Evolutionary conservation across 768 basidiomycete species (phyloP).

Genomic region (Tylopilus plumbeoviolaceoides): DNA sequence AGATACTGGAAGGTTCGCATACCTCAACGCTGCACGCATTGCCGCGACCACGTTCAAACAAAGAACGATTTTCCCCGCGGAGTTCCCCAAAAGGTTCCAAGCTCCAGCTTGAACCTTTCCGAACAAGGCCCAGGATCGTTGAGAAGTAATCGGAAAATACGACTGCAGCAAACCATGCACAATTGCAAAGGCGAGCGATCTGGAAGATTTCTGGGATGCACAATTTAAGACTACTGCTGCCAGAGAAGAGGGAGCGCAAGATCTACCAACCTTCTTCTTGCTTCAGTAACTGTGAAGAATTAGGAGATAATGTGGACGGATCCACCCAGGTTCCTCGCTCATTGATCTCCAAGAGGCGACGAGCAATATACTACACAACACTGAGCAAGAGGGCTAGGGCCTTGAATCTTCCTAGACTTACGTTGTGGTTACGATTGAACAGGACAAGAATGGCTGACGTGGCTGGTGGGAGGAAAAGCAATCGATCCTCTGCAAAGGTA

Average conservation of each 20-base stretch:
- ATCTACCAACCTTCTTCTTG: slow-evolving; percentile 50
- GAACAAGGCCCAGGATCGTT: slow-evolving; percentile 71
- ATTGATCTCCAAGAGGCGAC: slow-evolving; percentile 74
- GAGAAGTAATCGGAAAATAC: slow-evolving; percentile 87
- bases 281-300: slow-evolving; percentile 34
- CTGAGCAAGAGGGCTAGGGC: background rate
- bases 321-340: slow-evolving; percentile 63
- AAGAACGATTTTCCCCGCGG: slow-evolving; percentile 52
- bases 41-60: slow-evolving; percentile 77
- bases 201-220: slow-evolving; percentile 69
- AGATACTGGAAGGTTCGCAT: slow-evolving; percentile 7
- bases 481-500: slow-evolving; percentile 72
- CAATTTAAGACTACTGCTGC: background rate
- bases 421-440: slow-evolving; percentile 90
- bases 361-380: slow-evolving; percentile 64
- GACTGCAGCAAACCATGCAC: slow-evolving; percentile 71
- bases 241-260: background rate
- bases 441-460: slow-evolving; percentile 72
- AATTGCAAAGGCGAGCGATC: slow-evolving; percentile 72
- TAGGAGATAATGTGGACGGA: slow-evolving; percentile 41
- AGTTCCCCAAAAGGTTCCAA: slow-evolving; percentile 75
- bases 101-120: slow-evolving; percentile 74
- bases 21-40: slow-evolving; percentile 84
- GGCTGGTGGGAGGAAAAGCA: slow-evolving; percentile 76
- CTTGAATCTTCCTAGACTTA: slow-evolving; percentile 31